Conservation (phyloP, 306 rosid species). For the Styphnolobium japonicum region DNA sequence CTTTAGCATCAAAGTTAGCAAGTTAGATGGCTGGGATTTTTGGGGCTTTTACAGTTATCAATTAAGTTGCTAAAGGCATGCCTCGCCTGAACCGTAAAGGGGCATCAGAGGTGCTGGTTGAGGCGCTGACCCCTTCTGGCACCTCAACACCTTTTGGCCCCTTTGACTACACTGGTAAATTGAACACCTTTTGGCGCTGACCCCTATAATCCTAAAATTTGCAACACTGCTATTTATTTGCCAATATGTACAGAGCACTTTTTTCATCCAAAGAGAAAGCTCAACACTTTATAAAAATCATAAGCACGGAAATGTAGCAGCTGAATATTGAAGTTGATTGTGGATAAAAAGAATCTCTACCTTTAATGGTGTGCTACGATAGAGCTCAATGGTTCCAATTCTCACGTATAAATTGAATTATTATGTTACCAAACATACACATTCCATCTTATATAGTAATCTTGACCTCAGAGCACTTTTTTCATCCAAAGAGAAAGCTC, state of each 20-base stretch:
- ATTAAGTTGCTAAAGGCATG: no score
- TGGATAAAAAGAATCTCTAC: neutral
- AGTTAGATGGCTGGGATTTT: no score
- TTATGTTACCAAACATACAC: neutral
- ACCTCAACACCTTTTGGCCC: no score
- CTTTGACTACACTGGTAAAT: no score
- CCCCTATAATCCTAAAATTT: neutral
- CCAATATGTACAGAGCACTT: neutral
- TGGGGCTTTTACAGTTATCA: no score
- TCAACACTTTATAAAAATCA: neutral
- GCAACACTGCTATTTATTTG: neutral
- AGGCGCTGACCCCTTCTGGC: no score
- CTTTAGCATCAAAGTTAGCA: no score
- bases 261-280: neutral
- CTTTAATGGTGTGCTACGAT: neutral
- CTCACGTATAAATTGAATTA: neutral
- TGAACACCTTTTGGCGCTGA: no score
- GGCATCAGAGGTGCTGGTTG: no score
- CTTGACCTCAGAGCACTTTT: neutral
- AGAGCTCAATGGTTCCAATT: neutral
- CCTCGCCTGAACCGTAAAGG: no score
- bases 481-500: neutral
- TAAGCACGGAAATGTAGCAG: neutral
- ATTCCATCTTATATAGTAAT: neutral
- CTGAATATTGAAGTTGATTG: neutral